phyloP scores from a whole-genome alignment of 1,284 basidiomycete genomes.

The Trichosporon sp. region DNA sequence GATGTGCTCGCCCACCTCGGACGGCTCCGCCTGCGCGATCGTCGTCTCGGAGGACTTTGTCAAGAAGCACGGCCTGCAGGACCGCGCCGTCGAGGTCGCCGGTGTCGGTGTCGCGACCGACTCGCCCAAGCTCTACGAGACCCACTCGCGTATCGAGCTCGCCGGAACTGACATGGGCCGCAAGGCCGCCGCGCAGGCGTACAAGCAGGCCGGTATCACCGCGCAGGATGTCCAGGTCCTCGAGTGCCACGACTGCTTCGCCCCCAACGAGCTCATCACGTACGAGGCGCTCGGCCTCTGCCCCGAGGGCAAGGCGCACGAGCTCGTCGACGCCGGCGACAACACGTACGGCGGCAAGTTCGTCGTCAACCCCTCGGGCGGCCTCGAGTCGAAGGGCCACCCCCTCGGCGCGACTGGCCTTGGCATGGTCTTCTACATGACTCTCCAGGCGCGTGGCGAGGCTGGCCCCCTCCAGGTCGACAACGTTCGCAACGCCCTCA shows the following conservation, averaged over 20 bases:
- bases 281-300: constrained; percentile 20
- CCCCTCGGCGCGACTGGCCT: constrained; percentile 23
- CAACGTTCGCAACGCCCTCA: constrained; percentile 19
- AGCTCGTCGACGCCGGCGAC: constrained; percentile 19
- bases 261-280: constrained; percentile 24
- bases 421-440: constrained; percentile 27
- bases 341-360: constrained; percentile 25
- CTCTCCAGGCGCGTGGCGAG: constrained; percentile 21
- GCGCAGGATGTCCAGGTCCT: constrained; percentile 22
- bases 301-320: constrained; percentile 16
- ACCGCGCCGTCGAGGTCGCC: constrained; percentile 22
- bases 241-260: constrained; percentile 27
- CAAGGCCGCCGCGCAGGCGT: constrained; percentile 15
- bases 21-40: constrained; percentile 19
- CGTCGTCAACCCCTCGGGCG: constrained; percentile 22
- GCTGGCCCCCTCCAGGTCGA: constrained; percentile 19
- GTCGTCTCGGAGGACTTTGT: constrained; percentile 22
- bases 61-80: constrained; percentile 14
- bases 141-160: constrained; percentile 20
- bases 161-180: constrained; percentile 21
- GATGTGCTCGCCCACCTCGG: constrained; percentile 24
- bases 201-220: constrained; percentile 16
- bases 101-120: constrained; percentile 19
- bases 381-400: constrained; percentile 24
- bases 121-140: constrained; percentile 18